Evolutionary conservation across 148 eudicot species (phyloP), one percentile per base, ranked within the genome.

Genomic region (Rhododendron vialii): DNA sequence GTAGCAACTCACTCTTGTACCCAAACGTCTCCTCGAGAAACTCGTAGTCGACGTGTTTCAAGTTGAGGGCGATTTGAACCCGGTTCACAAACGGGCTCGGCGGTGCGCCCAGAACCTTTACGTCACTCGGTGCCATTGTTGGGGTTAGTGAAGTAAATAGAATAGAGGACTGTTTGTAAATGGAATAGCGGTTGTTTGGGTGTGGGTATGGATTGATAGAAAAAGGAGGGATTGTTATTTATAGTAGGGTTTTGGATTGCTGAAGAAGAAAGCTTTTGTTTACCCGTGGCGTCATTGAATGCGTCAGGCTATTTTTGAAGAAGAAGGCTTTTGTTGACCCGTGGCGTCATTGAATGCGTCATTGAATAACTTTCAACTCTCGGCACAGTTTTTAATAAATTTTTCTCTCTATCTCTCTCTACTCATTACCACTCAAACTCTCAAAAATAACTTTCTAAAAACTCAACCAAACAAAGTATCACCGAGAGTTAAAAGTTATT

Each of bases 1-100:
- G 85, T 17, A 95, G 87, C 20, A 95, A 91, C 63, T 92, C 92
- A 51, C 95, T 91, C 63, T 95, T 93, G 13, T 86, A 43, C 0
- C 0, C 6, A 6, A 38, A 38, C 4, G 1, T 1, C 1, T 91
- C 91, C 35, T 33, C 83, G 0, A 87, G n/a, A 48, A 89, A 92
- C 82, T 94, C 93, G 28, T 92, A 92, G 1, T 84, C 87, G 0
- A 92, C 74, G 1, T 86, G 83, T 47, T 94, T 94, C 7, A 92
- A 8, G 80, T 89, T 91, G 8, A 87, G 89, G 22, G 91, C 92
- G 1, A 91, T 87, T 33, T 53, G 80, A 50, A 65, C 84, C 36
- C 92, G 78, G 50, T 67, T 24, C 67, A 85, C 86, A 53, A 24
- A 91, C 1, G 92, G 91, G 75, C 91, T 91, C 11, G 81, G 55